A percentile compares a stretch with the other conserved stretches of the same genome.
phyloP scores from a whole-genome alignment of 176 grass and related monocot genomes.

The Lolium perenne region DNA sequence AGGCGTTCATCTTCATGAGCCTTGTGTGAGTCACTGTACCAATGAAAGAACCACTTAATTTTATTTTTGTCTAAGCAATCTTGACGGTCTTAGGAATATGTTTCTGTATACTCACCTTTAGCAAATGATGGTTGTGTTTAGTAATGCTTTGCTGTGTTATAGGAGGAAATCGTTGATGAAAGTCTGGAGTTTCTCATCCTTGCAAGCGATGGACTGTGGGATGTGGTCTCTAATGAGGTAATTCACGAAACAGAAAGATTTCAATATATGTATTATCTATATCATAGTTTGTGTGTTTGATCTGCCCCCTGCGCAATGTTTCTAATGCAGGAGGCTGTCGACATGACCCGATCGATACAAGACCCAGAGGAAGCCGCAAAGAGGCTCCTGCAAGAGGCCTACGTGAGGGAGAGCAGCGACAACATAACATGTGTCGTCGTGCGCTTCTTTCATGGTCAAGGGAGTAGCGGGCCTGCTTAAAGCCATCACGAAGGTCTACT shows the following conservation, averaged over 20 bases:
- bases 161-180: slow-evolving; percentile 59
- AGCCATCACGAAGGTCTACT: not conserved
- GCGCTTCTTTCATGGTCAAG: slow-evolving; percentile 58
- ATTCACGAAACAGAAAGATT: not conserved
- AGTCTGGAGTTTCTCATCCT: slow-evolving; percentile 67
- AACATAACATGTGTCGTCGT: slow-evolving; percentile 66
- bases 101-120: not conserved
- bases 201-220: slow-evolving; percentile 66
- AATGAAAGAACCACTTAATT: not conserved
- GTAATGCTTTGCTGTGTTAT: slow-evolving; percentile 31
- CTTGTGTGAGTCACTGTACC: not conserved
- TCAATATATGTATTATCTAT: not conserved
- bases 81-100: not conserved
- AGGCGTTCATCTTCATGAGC: not conserved
- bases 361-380: slow-evolving; percentile 66
- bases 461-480: slow-evolving; percentile 49
- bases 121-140: slow-evolving; percentile 8
- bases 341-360: slow-evolving; percentile 55
- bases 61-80: not conserved
- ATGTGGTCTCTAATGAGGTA: slow-evolving; percentile 72
- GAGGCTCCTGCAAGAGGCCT: slow-evolving; percentile 69
- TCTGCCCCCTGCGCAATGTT: not conserved
- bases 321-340: slow-evolving; percentile 55
- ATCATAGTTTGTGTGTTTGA: not conserved
- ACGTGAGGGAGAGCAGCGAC: slow-evolving; percentile 65